Base-by-base conservation (phyloP, 2,329 filamentous ascomycete species). In the Nemania sp. region DNA sequence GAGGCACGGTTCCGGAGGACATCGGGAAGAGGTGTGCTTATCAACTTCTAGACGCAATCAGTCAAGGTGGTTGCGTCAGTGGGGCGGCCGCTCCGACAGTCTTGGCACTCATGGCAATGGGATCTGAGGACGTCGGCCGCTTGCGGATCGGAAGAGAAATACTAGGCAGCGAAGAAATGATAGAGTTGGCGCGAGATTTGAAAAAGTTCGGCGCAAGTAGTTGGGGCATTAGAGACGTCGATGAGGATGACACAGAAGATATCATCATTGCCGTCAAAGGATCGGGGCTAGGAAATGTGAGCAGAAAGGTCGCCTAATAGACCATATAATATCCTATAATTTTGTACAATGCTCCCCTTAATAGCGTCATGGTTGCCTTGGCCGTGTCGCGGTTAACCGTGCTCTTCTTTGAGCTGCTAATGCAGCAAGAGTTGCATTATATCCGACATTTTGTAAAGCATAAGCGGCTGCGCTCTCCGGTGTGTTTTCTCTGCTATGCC, bases 81-180 rank as follows among this genome's bases (percentile, higher is more conserved):
- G 85, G 85, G 15, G 86, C 91, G 2, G 92, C 93, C 2, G 90
- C 90, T 5, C 85, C 88, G 2, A 95, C 91, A 0, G 86, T 97
- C 71, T 80, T 99, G 61, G 92, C 90, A 20, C 84, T 99, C 70
- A 99, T 99, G 96, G 93, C 94, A 38, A 98, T 99, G 96, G 96
- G 96, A 0, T 93, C 92, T 0, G 96, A 98, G 78, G 96, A 99
- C 79, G 94, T 99, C 15, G 96, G 96, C 4, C 88, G 96, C 67
- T 80, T 99, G 72, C 88, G 93, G 70, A 78, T 99, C 66, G 93
- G 94, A 35, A 90, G 89, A 74, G 92, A 95, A 54, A 89, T 98
- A 0, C 81, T 98, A 53, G 94, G 90, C 0, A 92, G 90, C 2
- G 93, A 97, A 77, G 91, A 93, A 67, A 84, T 93, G 61, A 87